phyloP scores from a whole-genome alignment of 495 filamentous ascomycete species.

The Arthonia radiata region DNA sequence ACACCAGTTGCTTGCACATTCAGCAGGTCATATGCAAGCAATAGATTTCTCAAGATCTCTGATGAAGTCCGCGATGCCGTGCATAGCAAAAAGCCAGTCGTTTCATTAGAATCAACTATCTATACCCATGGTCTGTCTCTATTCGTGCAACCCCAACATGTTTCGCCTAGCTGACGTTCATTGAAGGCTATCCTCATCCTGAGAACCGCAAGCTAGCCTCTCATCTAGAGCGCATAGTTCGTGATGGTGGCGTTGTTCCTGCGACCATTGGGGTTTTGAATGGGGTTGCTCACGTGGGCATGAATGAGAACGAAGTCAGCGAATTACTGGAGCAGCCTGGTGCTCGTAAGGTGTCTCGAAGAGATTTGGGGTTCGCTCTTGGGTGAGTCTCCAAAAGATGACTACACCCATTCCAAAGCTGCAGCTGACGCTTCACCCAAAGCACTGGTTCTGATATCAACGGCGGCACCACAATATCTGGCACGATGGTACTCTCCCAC shows the following conservation, averaged over 20 bases:
- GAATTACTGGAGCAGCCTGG: conserved; percentile 30
- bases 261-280: conserved; percentile 71
- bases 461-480: conserved; percentile 80
- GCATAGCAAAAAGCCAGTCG: conserved; percentile 45
- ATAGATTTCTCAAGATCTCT: conserved; percentile 40
- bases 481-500: conserved; percentile 74
- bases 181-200: conserved; percentile 53
- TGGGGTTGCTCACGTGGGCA: conserved; percentile 59
- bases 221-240: conserved; percentile 49
- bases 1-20: too few relatives aligned
- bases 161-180: background rate
- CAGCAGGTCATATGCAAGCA: too few relatives aligned
- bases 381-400: conserved; percentile 59
- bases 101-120: conserved; percentile 84
- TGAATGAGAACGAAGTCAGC: conserved; percentile 30
- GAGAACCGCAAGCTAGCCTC: conserved; percentile 49
- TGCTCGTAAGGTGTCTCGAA: conserved; percentile 57
- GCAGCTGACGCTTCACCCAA: too few relatives aligned
- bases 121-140: conserved; percentile 53
- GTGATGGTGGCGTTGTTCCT: conserved; percentile 63
- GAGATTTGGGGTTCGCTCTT: conserved; percentile 60
- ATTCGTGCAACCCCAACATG: conserved; percentile 1
- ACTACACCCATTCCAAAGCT: too few relatives aligned
- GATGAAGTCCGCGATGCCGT: conserved; percentile 63
- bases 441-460: conserved; percentile 38